Conservation (phyloP, 2,329 filamentous ascomycete species). For the Cadophora gregata region DNA sequence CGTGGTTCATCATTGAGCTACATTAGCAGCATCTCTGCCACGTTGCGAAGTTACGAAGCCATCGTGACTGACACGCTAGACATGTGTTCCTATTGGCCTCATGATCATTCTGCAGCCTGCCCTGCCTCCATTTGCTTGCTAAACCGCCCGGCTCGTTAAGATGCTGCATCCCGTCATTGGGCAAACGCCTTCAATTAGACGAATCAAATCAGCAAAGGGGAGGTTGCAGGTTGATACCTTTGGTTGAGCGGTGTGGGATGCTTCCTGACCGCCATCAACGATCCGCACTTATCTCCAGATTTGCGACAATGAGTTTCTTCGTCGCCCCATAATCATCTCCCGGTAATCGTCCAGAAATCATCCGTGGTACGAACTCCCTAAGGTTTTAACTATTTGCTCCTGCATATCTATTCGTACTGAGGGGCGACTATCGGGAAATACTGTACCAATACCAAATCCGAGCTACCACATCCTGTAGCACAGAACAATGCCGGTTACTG, state of each 20-base stretch:
- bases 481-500: background rate
- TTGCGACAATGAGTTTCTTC: background rate
- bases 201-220: background rate
- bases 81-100: background rate
- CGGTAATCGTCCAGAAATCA: background rate
- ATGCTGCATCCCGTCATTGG: background rate
- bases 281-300: background rate
- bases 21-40: no score
- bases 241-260: background rate
- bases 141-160: background rate
- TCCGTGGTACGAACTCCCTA: background rate
- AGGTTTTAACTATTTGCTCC: background rate
- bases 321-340: background rate
- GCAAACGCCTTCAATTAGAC: background rate
- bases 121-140: background rate
- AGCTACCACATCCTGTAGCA: background rate
- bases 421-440: background rate
- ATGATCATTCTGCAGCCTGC: background rate
- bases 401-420: background rate
- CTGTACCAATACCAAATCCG: background rate
- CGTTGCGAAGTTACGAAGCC: no score
- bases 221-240: background rate
- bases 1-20: no score
- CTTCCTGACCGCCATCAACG: background rate
- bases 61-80: background rate